A percentile compares a stretch with the other conserved stretches of the same genome.
Evolutionary conservation across 768 basidiomycete genomes (phyloP).

Genomic region (Termitomyces sp.): DNA sequence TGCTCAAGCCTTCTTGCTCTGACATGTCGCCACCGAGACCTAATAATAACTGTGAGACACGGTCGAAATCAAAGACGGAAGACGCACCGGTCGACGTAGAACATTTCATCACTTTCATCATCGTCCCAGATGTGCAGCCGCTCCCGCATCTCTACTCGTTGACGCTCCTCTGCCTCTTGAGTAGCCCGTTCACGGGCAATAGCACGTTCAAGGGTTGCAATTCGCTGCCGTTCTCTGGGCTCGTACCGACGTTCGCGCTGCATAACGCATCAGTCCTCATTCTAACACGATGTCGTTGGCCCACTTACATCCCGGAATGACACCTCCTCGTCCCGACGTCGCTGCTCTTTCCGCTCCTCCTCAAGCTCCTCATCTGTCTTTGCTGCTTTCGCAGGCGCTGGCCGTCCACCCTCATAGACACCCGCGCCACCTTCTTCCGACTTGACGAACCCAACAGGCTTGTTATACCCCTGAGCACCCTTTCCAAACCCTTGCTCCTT

Average conservation of each 20-base stretch:
- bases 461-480: conserved; percentile 71
- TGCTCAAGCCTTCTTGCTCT: conserved; percentile 65
- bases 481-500: conserved; percentile 53
- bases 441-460: conserved; percentile 82
- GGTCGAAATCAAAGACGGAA: not conserved
- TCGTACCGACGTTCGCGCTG: conserved; percentile 95
- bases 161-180: conserved; percentile 74
- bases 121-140: conserved; percentile 88
- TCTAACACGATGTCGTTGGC: not conserved
- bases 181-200: conserved; percentile 68
- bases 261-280: not conserved
- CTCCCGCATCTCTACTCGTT: conserved; percentile 73
- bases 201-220: conserved; percentile 69
- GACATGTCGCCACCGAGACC: conserved; percentile 81
- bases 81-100: conserved; percentile 84
- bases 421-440: conserved; percentile 38
- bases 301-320: conserved; percentile 80
- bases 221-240: conserved; percentile 78
- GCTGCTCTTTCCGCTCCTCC: conserved; percentile 68
- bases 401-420: conserved; percentile 22
- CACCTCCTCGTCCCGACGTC: conserved; percentile 74
- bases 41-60: conserved; percentile 20
- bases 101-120: conserved; percentile 88
- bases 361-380: conserved; percentile 92
- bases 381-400: conserved; percentile 27